phyloP scores from a whole-genome alignment of 1,284 basidiomycete genomes.

The Cutaneotrichosporon sp. region DNA sequence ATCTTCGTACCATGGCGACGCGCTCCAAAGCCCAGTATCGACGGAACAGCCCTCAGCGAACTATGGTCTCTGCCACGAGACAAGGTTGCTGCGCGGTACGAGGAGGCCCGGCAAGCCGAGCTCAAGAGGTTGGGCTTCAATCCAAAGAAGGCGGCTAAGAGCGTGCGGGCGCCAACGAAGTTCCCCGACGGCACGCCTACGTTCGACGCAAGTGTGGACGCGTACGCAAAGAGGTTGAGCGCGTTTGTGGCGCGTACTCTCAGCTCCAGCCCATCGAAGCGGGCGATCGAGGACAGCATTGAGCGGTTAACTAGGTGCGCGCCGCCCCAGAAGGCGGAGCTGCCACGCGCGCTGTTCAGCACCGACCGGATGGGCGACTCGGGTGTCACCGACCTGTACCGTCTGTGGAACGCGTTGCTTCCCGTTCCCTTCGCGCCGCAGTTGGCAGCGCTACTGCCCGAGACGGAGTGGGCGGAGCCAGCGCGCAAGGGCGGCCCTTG shows the following conservation, averaged over 20 bases:
- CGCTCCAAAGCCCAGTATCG: not conserved
- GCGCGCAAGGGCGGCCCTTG: conserved; percentile 19
- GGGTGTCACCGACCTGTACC: conserved; percentile 25
- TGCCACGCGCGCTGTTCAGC: conserved; percentile 16
- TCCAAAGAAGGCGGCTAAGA: not conserved
- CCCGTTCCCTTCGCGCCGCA: conserved; percentile 8
- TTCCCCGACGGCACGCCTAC: conserved; percentile 4
- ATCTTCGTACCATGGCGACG: not conserved
- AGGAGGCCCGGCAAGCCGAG: conserved; percentile 2
- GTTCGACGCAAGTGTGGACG: conserved; percentile 14
- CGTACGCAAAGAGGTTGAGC: conserved; percentile 18
- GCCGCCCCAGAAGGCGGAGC: conserved; percentile 8
- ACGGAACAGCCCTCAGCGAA: not conserved
- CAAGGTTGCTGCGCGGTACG: conserved; percentile 6
- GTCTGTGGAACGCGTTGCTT: conserved; percentile 28
- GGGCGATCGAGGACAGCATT: conserved; percentile 11
- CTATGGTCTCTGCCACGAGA: conserved; percentile 12
- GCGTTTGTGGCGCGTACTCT: conserved; percentile 15
- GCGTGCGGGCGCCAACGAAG: conserved; percentile 1
- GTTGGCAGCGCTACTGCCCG: conserved; percentile 7
- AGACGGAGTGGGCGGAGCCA: conserved; percentile 15
- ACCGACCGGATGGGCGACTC: conserved; percentile 17
- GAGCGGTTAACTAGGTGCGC: conserved; percentile 8
- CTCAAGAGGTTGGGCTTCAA: not conserved
- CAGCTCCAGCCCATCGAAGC: not conserved